These are phyloP conservation scores for Symbiodinium natans DNA, from an alignment of 73 alveolate genomes.

Conservation along the genomic window DNA sequence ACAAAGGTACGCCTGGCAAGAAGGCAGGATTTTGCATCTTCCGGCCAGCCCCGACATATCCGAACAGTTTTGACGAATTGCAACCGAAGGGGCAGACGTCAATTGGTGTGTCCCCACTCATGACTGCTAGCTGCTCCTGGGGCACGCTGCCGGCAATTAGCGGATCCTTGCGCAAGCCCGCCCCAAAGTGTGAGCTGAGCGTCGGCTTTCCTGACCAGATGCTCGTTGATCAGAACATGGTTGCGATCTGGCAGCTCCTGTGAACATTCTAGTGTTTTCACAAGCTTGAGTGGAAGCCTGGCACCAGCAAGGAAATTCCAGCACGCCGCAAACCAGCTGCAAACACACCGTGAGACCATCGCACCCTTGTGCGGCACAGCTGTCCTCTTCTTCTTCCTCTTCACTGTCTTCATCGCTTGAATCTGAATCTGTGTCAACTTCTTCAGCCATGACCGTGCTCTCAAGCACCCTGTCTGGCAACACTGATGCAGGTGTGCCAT, in stretches of 20 bases:
- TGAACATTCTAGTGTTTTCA: too few relatives aligned
- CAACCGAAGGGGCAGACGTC: neutral
- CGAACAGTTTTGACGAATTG: neutral
- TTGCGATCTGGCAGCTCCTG: neutral
- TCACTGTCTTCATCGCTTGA: neutral
- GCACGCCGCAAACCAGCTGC: too few relatives aligned
- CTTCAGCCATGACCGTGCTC: slow-evolving; percentile 47
- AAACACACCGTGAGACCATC: too few relatives aligned
- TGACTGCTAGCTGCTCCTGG: neutral
- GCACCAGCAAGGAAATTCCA: too few relatives aligned
- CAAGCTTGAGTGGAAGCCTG: too few relatives aligned
- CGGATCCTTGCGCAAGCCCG: too few relatives aligned
- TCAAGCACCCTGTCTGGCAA: slow-evolving; percentile 65
- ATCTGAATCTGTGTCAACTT: neutral
- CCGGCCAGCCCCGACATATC: too few relatives aligned
- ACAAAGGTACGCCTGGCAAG: neutral
- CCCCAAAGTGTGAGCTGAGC: neutral
- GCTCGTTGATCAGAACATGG: slow-evolving; percentile 1
- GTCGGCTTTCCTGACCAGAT: neutral
- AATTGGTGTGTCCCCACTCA: neutral
- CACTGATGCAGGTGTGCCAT: neutral
- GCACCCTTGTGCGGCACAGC: too few relatives aligned
- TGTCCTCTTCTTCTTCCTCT: neutral
- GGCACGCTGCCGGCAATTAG: too few relatives aligned
- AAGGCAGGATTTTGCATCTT: too few relatives aligned